A percentile compares a stretch with the other conserved stretches of the same genome.
These are phyloP conservation scores for Suillus fuscotomentosus DNA, from an alignment of 768 basidiomycete species.

Conservation along the genomic window DNA sequence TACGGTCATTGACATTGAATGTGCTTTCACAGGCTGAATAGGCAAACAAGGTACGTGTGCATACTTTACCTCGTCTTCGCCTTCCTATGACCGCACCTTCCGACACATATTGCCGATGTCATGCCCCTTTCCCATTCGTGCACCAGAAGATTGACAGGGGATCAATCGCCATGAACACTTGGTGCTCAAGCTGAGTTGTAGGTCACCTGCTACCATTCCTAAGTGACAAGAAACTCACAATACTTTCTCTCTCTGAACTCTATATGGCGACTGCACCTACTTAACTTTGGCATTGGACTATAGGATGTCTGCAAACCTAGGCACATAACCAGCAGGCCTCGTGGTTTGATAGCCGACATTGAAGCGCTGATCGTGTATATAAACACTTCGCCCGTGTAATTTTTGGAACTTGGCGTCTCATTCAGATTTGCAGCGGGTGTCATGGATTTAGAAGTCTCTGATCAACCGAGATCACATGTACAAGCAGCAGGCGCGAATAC, in stretches of 20 bases:
- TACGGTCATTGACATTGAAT: background rate
- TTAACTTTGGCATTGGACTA: background rate
- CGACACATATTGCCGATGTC: background rate
- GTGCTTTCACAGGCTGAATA: background rate
- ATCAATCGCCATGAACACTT: background rate
- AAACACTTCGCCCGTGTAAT: background rate
- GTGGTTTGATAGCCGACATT: background rate
- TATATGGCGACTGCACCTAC: background rate
- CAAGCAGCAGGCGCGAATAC: background rate
- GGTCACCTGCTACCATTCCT: background rate
- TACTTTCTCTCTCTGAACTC: background rate
- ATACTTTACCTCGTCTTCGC: background rate
- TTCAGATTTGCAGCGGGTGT: background rate
- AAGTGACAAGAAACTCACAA: background rate
- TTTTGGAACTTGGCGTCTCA: background rate
- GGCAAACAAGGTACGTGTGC: background rate
- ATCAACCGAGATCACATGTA: conserved; percentile 6
- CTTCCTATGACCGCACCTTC: background rate
- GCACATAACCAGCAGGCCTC: background rate
- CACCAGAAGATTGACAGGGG: no score
- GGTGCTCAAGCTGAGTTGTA: background rate
- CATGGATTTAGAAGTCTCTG: background rate
- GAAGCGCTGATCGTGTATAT: background rate
- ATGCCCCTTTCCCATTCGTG: background rate
- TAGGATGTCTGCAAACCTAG: background rate